Evolutionary conservation across 2,329 filamentous ascomycete species (phyloP).

Genomic region (Beauveria pseudobassiana): DNA sequence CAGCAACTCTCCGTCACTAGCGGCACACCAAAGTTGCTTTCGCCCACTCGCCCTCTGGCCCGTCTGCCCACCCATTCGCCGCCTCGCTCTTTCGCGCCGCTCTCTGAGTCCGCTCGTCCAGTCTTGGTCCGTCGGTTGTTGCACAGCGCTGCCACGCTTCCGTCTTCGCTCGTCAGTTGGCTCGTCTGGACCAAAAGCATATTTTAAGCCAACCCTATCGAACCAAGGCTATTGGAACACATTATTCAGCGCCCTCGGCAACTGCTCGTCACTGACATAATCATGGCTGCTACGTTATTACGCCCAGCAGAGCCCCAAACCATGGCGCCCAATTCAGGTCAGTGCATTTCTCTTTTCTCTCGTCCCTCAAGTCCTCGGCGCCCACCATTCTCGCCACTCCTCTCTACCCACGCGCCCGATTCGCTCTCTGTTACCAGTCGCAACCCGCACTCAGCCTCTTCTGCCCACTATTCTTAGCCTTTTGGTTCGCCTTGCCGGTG

Average conservation of each 20-base stretch:
- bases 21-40: constrained; percentile 1
- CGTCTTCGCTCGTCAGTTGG: neutral
- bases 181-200: neutral
- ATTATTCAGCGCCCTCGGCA: neutral
- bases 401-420: constrained; percentile 1
- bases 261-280: neutral
- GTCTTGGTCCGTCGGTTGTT: neutral
- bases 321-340: constrained; percentile 8
- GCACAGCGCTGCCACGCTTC: neutral
- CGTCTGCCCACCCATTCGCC: neutral
- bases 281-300: neutral
- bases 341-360: neutral
- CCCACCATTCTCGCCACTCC: constrained; percentile 6
- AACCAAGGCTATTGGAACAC: too few relatives aligned
- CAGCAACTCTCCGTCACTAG: constrained; percentile 1
- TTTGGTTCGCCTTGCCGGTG: neutral
- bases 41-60: neutral
- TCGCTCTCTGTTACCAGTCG: neutral
- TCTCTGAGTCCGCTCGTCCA: neutral
- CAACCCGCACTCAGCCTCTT: neutral
- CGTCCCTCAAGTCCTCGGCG: neutral
- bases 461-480: constrained; percentile 8
- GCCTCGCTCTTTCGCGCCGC: constrained; percentile 10
- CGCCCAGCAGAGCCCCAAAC: constrained; percentile 2
- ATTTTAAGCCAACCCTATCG: neutral